Evolutionary conservation across 768 basidiomycete genomes (phyloP).

Genomic region (Termitomyces sp.): DNA sequence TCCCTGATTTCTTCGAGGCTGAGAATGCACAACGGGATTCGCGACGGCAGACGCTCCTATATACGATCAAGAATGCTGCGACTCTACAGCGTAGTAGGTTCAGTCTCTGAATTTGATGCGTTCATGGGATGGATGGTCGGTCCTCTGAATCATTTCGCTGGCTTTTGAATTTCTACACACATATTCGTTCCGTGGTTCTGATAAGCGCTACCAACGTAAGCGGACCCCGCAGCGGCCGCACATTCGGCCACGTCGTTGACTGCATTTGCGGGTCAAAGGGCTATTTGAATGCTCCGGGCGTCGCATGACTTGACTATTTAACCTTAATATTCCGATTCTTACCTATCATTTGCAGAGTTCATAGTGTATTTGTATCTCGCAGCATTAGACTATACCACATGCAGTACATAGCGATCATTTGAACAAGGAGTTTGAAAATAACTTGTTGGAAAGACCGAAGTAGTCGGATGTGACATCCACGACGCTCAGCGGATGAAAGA

Average conservation of each 20-base stretch:
- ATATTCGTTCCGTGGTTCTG: not conserved
- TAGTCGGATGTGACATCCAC: not conserved
- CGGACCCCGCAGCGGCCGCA: not conserved
- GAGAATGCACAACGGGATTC: not conserved
- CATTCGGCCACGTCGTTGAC: not conserved
- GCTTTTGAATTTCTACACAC: not conserved
- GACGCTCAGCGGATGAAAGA: no score
- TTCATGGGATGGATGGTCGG: not conserved
- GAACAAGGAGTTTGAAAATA: no score
- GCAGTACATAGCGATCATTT: not conserved
- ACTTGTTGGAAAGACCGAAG: not conserved
- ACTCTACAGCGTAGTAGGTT: slow-evolving; percentile 19
- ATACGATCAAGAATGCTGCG: slow-evolving; percentile 12
- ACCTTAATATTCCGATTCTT: no score
- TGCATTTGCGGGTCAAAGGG: not conserved
- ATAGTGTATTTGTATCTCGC: slow-evolving; percentile 1
- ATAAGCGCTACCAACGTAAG: not conserved
- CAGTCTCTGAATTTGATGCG: slow-evolving; percentile 17
- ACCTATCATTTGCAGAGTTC: no score
- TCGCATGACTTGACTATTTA: not conserved
- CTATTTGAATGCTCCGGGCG: not conserved
- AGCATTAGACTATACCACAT: not conserved
- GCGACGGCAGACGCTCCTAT: slow-evolving; percentile 21
- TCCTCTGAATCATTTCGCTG: not conserved
- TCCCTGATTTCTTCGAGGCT: slow-evolving; percentile 10